Evolutionary conservation across 768 basidiomycete genomes (phyloP).

Genomic region (Boletus rex-veris): DNA sequence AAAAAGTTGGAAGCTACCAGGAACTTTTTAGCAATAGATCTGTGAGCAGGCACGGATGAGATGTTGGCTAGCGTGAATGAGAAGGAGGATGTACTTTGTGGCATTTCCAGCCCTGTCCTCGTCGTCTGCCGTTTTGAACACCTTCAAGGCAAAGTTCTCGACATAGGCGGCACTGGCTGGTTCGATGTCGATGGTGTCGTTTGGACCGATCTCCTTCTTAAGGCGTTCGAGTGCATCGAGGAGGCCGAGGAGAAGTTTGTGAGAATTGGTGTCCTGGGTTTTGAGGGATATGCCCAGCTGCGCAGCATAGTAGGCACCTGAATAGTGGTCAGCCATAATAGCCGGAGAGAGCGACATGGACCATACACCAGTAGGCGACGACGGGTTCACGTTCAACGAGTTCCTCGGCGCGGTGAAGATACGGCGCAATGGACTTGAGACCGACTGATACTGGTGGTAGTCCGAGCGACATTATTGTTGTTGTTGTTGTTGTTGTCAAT

Average conservation of each 20-base stretch:
- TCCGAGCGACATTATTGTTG: constrained; percentile 38
- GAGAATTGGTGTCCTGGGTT: constrained; percentile 58
- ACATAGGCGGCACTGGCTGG: constrained; percentile 82
- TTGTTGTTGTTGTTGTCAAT: too few species aligned
- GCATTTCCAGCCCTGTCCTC: constrained; percentile 80
- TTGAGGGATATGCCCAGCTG: constrained; percentile 80
- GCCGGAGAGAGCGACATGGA: constrained; percentile 9
- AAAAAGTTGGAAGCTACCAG: constrained; percentile 93
- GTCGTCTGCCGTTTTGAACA: constrained; percentile 88
- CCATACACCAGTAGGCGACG: constrained; percentile 93
- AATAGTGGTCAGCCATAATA: neutral
- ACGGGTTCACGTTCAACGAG: constrained; percentile 78
- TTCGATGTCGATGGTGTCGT: constrained; percentile 82
- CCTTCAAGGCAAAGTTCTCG: constrained; percentile 89
- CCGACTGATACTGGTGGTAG: constrained; percentile 57
- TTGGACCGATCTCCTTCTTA: constrained; percentile 69
- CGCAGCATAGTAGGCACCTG: constrained; percentile 89
- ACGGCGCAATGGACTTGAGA: constrained; percentile 71
- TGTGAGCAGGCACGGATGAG: constrained; percentile 30
- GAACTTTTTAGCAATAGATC: constrained; percentile 91
- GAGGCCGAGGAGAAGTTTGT: constrained; percentile 67
- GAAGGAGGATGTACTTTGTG: constrained; percentile 53
- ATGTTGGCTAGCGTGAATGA: neutral
- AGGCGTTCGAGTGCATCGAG: constrained; percentile 76
- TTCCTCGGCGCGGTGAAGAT: constrained; percentile 88